Evolutionary conservation across 108 stramenopile species (phyloP), one percentile per base, ranked within the genome.

Genomic region (Nitzschia sp.): DNA sequence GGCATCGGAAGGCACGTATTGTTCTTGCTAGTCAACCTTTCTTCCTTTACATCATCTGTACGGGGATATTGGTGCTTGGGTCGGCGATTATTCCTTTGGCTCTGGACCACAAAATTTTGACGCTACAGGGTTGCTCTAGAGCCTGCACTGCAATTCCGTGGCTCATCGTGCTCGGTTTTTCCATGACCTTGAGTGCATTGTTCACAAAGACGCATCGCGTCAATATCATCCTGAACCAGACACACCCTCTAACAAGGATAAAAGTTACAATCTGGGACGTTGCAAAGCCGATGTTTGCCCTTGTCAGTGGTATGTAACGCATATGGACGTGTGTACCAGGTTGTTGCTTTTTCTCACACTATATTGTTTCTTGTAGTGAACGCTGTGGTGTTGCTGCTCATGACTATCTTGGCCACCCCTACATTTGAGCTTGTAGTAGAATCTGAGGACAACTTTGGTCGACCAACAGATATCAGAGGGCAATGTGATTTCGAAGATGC

Each of bases 41-140:
- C 12, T 86, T 83, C 44, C 43, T 86, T 8, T 11, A 57, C 2
- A 60, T 82, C 39, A 67, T 87, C 12, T 82, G 81, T 50, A 8
- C 61, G 14, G 87, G 87, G 22, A 59, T 75, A 2, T 64, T 85
- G 22, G 21, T 88, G 7, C 75, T 85, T 71, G 82, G 51, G n/a
- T 37, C 46, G n/a, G 11, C 75, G 7, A 75, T 82, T 34, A 72
- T 82, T 34, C 73, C 74, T 7, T 38, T 82, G 19, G 34, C 40
- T 11, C 56, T 82, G 21, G 76, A 82, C 42, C 61, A 78, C 7
- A 29, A 26, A 0, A 56, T 73, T 11, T 39, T 40, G 15, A 34
- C 53, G 24, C 7, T 37, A 7, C 42, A 59, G 6, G 53, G 54
- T 37, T 66, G 51, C 55, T 41, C 39, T 3, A 26, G 10, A 0